Base-by-base conservation (phyloP, 805 yeast species). In the Candida parachauliodes region DNA sequence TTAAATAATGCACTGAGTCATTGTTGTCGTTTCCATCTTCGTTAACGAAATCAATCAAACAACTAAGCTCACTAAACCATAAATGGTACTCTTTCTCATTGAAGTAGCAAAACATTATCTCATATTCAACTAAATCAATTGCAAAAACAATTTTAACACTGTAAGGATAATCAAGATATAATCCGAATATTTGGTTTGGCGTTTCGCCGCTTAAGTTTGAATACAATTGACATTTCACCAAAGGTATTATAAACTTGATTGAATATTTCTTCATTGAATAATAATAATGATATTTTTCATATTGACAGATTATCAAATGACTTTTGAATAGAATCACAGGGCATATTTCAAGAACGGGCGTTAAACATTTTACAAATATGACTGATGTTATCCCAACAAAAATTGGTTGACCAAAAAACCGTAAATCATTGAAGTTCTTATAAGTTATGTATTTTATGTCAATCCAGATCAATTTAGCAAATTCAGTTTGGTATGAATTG, bases 71-170 rank as follows among this genome's bases (percentile, higher is more conserved):
- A 24, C 64, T 62, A 8, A 41, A 37, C 84, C 84, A 79, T 0
- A 60, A 39, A 0, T 40, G 28, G 28, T 46, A 49, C 41, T 77
- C 83, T 2, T 37, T 18, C 4, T 42, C 36, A 28, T 57, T 50
- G 0, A 57, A 42, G 10, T 64, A 55, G 3, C 67, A 36, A 8
- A 73, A 48, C 18, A 73, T 45, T 1, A 78, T 30, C 51, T 79
- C 85, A 49, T 60, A 70, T 1, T 70, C 53, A 27, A 58, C 55
- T 37, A 48, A 62, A 8, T 58, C 48, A 26, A 64, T 44, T 48
- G 76, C 82, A 55, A 76, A 76, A 3, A 62, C 47, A 1, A 79
- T 21, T 44, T 77, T 78, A 33, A 76, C 55, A 8, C 54, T 42
- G 32, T 51, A 42, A 0, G 59, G 53, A 44, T 57, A 58, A 2